Percentiles rank a stretch among this genome's conserved stretches.
Conservation (phyloP, 805 yeast species). For the Wilhelminamyces savonicus region DNA sequence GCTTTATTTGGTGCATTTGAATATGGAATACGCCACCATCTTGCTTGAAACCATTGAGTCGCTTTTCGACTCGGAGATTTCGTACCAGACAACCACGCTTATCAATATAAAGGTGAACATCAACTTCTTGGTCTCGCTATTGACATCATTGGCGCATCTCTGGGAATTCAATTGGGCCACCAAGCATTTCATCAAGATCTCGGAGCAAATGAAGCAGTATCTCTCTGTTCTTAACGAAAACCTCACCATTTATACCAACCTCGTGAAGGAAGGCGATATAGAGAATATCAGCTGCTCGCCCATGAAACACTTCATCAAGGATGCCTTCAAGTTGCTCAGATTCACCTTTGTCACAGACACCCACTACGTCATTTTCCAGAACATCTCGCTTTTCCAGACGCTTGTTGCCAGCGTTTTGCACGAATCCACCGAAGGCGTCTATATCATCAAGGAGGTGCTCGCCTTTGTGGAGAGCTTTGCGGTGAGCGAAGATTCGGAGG, state of each 20-base stretch:
- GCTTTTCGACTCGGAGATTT: not conserved
- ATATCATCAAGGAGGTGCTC: not conserved
- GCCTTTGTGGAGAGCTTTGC: not conserved
- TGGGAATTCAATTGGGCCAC: slow-evolving; percentile 7
- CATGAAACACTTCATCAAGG: slow-evolving; percentile 1
- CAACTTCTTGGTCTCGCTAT: not conserved
- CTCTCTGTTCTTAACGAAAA: slow-evolving; percentile 1
- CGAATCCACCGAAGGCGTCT: not conserved
- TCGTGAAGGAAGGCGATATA: slow-evolving; percentile 2
- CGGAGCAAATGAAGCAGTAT: not conserved
- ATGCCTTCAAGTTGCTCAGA: slow-evolving; percentile 1
- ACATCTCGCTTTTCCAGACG: not conserved
- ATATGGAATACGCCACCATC: not conserved
- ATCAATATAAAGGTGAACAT: not conserved
- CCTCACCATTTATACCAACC: not conserved
- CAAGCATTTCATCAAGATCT: not conserved
- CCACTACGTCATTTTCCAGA: not conserved
- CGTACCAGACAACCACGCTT: not conserved
- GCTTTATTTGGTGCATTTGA: not conserved
- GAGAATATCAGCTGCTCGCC: slow-evolving; percentile 1
- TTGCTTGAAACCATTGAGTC: not conserved
- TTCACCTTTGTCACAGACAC: slow-evolving; percentile 1
- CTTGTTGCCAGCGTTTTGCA: not conserved
- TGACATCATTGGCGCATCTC: slow-evolving; percentile 1
- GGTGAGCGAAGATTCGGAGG: not conserved